These are phyloP conservation scores for Colletotrichum somersetense DNA, from an alignment of 2,329 filamentous ascomycete genomes.

Conservation along the genomic window DNA sequence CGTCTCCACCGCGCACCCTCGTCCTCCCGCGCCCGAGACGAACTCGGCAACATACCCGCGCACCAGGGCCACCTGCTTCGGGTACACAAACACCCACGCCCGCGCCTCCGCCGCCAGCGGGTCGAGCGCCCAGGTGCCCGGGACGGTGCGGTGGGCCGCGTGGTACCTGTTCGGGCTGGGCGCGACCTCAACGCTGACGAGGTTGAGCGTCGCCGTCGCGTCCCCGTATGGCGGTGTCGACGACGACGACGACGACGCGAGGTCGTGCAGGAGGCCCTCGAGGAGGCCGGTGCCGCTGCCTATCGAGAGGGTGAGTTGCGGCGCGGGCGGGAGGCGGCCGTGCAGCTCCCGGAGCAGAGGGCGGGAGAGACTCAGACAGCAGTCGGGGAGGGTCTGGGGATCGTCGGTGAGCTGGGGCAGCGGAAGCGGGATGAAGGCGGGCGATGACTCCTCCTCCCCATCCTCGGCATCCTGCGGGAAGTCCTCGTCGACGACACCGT, in stretches of 20 bases:
- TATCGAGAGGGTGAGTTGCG: constrained; percentile 44
- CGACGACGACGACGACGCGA: constrained; percentile 18
- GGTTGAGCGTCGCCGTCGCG: not conserved
- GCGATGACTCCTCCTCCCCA: not conserved
- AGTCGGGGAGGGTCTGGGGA: constrained; percentile 44
- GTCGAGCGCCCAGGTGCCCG: constrained; percentile 50
- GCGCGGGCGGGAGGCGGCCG: constrained; percentile 27
- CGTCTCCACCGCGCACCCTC: not conserved
- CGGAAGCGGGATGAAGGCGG: constrained; percentile 7
- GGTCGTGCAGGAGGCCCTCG: constrained; percentile 45
- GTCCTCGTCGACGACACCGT: not conserved
- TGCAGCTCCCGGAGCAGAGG: constrained; percentile 44
- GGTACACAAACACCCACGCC: constrained; percentile 52
- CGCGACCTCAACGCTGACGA: constrained; percentile 37
- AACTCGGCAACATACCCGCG: constrained; percentile 45
- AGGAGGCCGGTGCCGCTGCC: constrained; percentile 50
- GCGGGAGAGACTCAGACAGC: constrained; percentile 48
- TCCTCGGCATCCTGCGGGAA: not conserved
- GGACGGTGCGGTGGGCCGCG: constrained; percentile 45
- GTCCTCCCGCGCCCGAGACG: no score
- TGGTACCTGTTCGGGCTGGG: constrained; percentile 15
- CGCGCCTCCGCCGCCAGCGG: constrained; percentile 45
- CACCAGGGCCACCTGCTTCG: constrained; percentile 49
- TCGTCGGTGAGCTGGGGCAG: constrained; percentile 25
- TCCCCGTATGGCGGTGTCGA: not conserved